Conservation (phyloP, 2,329 filamentous ascomycete genomes). For the Colletotrichum limetticola region DNA sequence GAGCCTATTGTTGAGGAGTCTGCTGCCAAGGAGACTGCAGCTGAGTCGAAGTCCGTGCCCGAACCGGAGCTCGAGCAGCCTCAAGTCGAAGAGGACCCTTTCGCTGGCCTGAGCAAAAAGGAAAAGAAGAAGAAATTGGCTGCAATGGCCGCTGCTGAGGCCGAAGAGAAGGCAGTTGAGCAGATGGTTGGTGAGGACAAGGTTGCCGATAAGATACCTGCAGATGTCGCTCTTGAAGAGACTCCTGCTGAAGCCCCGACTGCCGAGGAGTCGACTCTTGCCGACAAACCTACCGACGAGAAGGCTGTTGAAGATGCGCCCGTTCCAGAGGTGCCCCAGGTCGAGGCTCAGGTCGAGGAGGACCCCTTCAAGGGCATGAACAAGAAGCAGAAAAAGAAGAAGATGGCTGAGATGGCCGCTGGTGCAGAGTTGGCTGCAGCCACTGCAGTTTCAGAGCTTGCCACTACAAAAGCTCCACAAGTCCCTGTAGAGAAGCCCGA, state of each 20-base stretch:
- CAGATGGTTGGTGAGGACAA: neutral
- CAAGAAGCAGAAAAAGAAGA: neutral
- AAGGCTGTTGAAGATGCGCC: slow-evolving; percentile 12
- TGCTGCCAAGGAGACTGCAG: neutral
- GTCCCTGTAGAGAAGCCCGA: neutral
- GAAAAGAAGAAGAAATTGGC: slow-evolving; percentile 25
- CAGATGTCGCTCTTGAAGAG: neutral
- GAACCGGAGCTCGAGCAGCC: neutral
- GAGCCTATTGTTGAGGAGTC: neutral
- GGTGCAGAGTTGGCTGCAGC: neutral
- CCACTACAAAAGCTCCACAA: neutral
- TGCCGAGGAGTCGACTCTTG: neutral
- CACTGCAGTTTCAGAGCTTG: neutral
- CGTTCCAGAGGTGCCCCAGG: slow-evolving; percentile 24
- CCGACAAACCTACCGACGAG: neutral
- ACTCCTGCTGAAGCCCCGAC: neutral
- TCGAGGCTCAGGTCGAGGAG: slow-evolving; percentile 38
- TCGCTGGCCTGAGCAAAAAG: slow-evolving; percentile 11
- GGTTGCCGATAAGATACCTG: neutral
- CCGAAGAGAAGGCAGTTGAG: neutral
- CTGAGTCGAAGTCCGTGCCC: neutral
- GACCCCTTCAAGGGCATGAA: slow-evolving; percentile 4
- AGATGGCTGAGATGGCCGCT: neutral
- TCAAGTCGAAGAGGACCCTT: neutral
- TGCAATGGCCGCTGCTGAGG: slow-evolving; percentile 1